These are phyloP conservation scores for Plasmodium vinckei DNA, from an alignment of 169 alveolate genomes.

Conservation along the genomic window DNA sequence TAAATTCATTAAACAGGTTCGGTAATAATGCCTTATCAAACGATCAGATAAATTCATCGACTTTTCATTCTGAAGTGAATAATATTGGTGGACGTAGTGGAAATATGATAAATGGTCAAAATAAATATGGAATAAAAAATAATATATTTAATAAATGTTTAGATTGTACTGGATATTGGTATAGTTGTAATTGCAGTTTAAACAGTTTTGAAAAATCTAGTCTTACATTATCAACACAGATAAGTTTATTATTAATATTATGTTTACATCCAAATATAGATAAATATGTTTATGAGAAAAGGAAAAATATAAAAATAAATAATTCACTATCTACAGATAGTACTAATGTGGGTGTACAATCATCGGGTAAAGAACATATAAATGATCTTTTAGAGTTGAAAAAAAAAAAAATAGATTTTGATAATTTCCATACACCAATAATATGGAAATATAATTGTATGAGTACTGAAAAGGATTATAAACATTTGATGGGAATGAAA, in stretches of 20 bases:
- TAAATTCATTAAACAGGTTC: too few relatives aligned
- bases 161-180: slow-evolving; percentile 72
- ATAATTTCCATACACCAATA: slow-evolving; percentile 34
- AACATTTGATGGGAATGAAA: slow-evolving; percentile 35
- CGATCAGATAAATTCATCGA: too few relatives aligned
- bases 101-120: too few relatives aligned
- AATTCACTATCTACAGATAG: not conserved
- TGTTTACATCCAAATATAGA: slow-evolving; percentile 74
- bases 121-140: too few relatives aligned
- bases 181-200: slow-evolving; percentile 62
- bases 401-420: slow-evolving; percentile 37
- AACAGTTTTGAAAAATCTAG: slow-evolving; percentile 24
- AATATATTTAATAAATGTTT: slow-evolving; percentile 12
- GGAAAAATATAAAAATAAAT: slow-evolving; percentile 13
- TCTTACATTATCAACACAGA: slow-evolving; percentile 53
- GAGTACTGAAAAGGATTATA: slow-evolving; percentile 60
- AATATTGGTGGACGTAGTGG: too few relatives aligned
- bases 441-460: slow-evolving; percentile 72
- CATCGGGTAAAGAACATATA: slow-evolving; percentile 17
- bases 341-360: not conserved
- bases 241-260: slow-evolving; percentile 54
- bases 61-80: too few relatives aligned
- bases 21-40: too few relatives aligned
- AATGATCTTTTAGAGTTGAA: slow-evolving; percentile 26
- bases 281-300: slow-evolving; percentile 67